phyloP scores from a whole-genome alignment of 1,284 basidiomycete genomes.

The Coniophora puteana region DNA sequence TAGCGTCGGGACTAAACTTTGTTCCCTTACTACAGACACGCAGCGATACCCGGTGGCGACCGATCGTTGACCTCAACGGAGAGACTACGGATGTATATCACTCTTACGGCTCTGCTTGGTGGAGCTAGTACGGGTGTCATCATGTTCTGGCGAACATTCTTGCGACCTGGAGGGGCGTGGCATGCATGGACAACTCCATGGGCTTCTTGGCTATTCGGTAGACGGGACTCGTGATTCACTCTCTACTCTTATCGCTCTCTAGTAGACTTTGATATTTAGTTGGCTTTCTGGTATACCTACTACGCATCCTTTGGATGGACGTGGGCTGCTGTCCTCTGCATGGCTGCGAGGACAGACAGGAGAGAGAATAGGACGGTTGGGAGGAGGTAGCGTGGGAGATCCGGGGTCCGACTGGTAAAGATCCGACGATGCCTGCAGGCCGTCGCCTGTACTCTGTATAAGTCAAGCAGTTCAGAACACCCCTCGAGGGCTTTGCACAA shows the following conservation, averaged over 20 bases:
- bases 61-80: conserved; percentile 66
- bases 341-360: too few species aligned
- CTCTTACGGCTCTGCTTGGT: conserved; percentile 64
- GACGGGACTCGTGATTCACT: conserved; percentile 34
- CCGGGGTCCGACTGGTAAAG: conserved; percentile 29
- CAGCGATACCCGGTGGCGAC: conserved; percentile 77
- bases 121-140: conserved; percentile 67
- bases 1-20: conserved; percentile 12
- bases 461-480: background rate
- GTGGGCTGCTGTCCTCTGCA: too few species aligned
- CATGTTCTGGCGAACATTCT: conserved; percentile 63
- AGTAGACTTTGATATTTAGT: conserved; percentile 12
- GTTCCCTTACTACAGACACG: conserved; percentile 39
- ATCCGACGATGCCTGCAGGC: conserved; percentile 37
- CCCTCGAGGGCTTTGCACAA: background rate
- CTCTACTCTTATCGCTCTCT: conserved; percentile 11
- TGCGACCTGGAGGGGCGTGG: conserved; percentile 54
- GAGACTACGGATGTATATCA: conserved; percentile 65
- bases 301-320: background rate
- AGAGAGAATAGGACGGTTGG: too few species aligned
- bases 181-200: conserved; percentile 53
- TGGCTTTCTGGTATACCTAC: background rate
- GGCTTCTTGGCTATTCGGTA: conserved; percentile 58
- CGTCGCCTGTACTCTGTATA: conserved; percentile 25
- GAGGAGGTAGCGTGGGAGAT: conserved; percentile 19